Base-by-base conservation (phyloP, 345 rosid species). In the Microcos paniculata region DNA sequence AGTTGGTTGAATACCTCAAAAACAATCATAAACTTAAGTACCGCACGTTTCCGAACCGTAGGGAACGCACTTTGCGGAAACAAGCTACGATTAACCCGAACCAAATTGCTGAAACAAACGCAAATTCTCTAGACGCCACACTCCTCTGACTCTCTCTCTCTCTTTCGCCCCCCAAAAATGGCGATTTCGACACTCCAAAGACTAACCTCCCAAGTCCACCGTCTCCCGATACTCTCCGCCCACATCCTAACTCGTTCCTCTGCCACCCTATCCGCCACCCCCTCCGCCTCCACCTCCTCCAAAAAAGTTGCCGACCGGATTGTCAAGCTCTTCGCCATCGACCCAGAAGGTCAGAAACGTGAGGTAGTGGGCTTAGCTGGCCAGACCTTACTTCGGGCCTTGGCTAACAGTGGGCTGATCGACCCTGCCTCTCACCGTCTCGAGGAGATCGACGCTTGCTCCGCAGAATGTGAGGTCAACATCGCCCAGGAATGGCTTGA, bases 391-490 rank as follows among this genome's bases (percentile, higher is more conserved):
- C 94, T 96, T 57, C 90, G 90, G 52, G 91, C 97, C 38, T 85
- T 96, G 12, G 74, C 89, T 24, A 90, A 93, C 79, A 70, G 78
- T 65, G 94, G 97, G 14, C 80, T 93, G 51, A 96, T 96, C 78
- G 99, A 96, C 69, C 98, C 98, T 31, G 91, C 83, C 19, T 96
- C 99, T 26, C 98, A 93, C 83, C 89, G 98, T 13, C 87, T 92
- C 35, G 99, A 93, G 57, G 98, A 96, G 63, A 93, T 96, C 88
- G 99, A 96, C 14, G 99, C 99, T 61, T 96, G 99, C 85, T 93
- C 97, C 40, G 90, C 99, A 15, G 99, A 96, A 77, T 96, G 98
- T 87, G 99, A 96, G 90, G 99, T 96, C 73, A 89, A 70, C 84
- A 93, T 96, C 90, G 99, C 98, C 2, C 87, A 96, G 90, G 99